Evolutionary conservation across 768 basidiomycete genomes (phyloP).

Genomic region (Tulasnella sp.): DNA sequence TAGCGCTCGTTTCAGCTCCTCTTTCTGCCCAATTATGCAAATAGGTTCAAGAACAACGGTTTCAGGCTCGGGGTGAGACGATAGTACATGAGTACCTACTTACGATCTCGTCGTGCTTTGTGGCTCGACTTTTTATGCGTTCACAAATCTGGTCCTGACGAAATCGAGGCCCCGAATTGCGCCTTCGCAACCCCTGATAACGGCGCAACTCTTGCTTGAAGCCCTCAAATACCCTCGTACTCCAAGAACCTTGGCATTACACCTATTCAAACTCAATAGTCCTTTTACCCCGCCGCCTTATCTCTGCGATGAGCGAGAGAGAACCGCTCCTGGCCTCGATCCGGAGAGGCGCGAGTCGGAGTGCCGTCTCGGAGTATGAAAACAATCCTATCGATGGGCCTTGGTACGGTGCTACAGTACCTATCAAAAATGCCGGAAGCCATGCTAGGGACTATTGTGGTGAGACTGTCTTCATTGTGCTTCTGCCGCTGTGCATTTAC

Average conservation of each 20-base stretch:
- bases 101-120: neutral
- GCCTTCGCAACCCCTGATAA: neutral
- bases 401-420: neutral
- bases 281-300: neutral
- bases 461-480: neutral
- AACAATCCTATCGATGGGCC: neutral
- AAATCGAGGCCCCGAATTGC: neutral
- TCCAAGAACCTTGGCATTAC: neutral
- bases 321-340: neutral
- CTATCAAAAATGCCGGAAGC: neutral
- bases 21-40: no score
- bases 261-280: neutral
- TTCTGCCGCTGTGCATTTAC: neutral
- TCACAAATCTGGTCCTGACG: neutral
- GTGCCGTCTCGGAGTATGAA: neutral
- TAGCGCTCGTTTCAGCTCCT: no score
- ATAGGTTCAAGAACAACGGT: neutral
- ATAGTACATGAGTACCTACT: neutral
- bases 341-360: neutral
- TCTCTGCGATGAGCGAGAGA: neutral
- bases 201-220: neutral
- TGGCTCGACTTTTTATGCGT: neutral
- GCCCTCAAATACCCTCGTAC: neutral
- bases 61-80: neutral
- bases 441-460: conserved; percentile 13